Percentiles rank a stretch among this genome's conserved stretches.
Evolutionary conservation across 2,329 filamentous ascomycete species (phyloP).

Genomic region (Penicillium freii): DNA sequence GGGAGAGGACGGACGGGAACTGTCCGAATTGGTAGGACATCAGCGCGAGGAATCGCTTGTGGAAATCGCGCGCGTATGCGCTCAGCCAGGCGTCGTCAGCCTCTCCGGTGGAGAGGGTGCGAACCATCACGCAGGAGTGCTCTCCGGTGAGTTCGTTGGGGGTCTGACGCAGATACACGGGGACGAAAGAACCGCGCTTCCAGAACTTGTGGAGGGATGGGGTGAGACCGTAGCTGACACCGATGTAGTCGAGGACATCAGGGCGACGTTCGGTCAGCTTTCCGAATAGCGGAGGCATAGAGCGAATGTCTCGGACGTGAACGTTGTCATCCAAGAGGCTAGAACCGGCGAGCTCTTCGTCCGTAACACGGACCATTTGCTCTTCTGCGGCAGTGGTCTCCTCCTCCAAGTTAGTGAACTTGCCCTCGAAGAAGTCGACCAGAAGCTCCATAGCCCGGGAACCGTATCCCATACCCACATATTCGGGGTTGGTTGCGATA

Average conservation of each 20-base stretch:
- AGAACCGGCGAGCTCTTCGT: conserved; percentile 73
- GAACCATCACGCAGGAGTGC: conserved; percentile 96
- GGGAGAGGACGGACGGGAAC: conserved; percentile 73
- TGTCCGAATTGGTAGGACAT: conserved; percentile 88
- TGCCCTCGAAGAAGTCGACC: conserved; percentile 90
- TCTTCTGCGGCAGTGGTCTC: conserved; percentile 53
- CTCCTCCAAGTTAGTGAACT: conserved; percentile 82
- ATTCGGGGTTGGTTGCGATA: conserved; percentile 95
- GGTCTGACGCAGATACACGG: conserved; percentile 92
- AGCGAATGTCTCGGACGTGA: conserved; percentile 81
- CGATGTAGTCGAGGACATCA: conserved; percentile 81
- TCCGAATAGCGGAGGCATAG: conserved; percentile 90
- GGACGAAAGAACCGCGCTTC: conserved; percentile 82
- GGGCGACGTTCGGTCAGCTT: conserved; percentile 81
- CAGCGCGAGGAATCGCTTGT: conserved; percentile 84
- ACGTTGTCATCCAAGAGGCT: conserved; percentile 83
- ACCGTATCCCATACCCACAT: conserved; percentile 88
- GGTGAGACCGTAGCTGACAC: conserved; percentile 93
- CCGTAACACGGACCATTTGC: conserved; percentile 74
- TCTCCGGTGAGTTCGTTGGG: conserved; percentile 95
- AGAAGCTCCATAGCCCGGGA: conserved; percentile 83
- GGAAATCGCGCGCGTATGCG: conserved; percentile 89
- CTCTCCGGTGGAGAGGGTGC: conserved; percentile 60
- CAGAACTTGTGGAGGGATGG: conserved; percentile 89
- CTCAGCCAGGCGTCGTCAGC: conserved; percentile 80